A percentile compares a stretch with the other conserved stretches of the same genome.
Evolutionary conservation across 306 rosid genomes (phyloP).

Genomic region (Quercus bicolor): DNA sequence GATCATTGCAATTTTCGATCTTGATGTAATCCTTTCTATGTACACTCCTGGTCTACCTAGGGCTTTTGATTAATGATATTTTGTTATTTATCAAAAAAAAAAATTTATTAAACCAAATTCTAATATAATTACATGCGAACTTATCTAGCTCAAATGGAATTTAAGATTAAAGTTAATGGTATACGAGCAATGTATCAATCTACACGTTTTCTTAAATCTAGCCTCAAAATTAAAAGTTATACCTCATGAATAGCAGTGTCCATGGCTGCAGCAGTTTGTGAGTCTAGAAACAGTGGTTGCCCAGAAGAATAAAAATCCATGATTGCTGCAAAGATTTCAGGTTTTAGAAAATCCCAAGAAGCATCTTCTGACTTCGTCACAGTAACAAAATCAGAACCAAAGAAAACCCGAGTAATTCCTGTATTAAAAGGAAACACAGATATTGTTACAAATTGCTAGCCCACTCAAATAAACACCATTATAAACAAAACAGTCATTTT

Average conservation of each 20-base stretch:
- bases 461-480: neutral
- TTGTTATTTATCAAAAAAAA: too few species aligned
- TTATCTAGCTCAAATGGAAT: neutral
- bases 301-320: slow-evolving; percentile 96
- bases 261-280: slow-evolving; percentile 71
- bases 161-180: neutral
- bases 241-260: slow-evolving; percentile 92
- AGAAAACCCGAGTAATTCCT: slow-evolving; percentile 78
- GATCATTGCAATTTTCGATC: too few species aligned
- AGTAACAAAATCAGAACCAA: slow-evolving; percentile 91
- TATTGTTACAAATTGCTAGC: neutral
- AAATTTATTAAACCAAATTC: neutral
- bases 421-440: neutral
- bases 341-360: slow-evolving; percentile 85
- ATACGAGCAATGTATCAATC: neutral
- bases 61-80: too few species aligned
- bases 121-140: neutral
- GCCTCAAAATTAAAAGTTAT: slow-evolving; percentile 1
- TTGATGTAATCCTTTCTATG: too few species aligned
- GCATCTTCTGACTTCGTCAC: slow-evolving; percentile 81
- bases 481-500: neutral
- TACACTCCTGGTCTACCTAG: too few species aligned
- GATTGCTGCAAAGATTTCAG: slow-evolving; percentile 85
- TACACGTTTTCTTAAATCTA: neutral
- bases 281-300: slow-evolving; percentile 77